phyloP scores from a whole-genome alignment of 129 eudicot genomes.

The Tanacetum coccineum region DNA sequence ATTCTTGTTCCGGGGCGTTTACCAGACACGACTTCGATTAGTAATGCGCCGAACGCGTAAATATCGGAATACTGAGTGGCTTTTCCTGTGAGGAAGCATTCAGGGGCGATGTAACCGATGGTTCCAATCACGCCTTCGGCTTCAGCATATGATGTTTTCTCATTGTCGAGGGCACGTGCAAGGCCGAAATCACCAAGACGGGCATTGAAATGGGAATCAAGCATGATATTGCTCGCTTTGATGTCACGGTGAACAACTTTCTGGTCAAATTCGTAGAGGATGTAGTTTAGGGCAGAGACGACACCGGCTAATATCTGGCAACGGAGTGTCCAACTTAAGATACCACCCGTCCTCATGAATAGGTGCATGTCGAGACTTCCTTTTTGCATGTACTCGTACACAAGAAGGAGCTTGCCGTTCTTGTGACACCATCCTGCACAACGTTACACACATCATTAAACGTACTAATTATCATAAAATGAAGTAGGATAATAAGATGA shows the following conservation, averaged over 20 bases:
- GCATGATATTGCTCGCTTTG: conserved; percentile 92
- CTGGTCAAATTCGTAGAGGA: conserved; percentile 73
- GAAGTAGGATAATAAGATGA: too few species aligned
- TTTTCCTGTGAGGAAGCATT: conserved; percentile 84
- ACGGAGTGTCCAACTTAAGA: conserved; percentile 62
- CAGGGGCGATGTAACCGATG: conserved; percentile 84
- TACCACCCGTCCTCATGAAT: conserved; percentile 35
- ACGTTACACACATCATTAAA: not conserved
- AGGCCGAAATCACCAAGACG: conserved; percentile 89
- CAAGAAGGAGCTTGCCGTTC: conserved; percentile 61
- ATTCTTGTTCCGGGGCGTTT: conserved; percentile 64
- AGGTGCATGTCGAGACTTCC: conserved; percentile 90
- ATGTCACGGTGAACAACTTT: conserved; percentile 82
- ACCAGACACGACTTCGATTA: conserved; percentile 72
- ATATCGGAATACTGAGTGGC: conserved; percentile 80
- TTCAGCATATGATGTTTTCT: conserved; percentile 79
- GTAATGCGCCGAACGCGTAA: conserved; percentile 73
- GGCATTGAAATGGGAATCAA: conserved; percentile 67
- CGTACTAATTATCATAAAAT: not conserved
- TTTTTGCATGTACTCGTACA: conserved; percentile 86
- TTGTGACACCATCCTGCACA: conserved; percentile 91
- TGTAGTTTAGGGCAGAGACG: conserved; percentile 81
- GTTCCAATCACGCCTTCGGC: conserved; percentile 84
- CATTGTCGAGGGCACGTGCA: conserved; percentile 77
- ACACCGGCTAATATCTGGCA: conserved; percentile 64